These are phyloP conservation scores for Protea cynaroides DNA, from an alignment of 164 flowering plant genomes.

Conservation along the genomic window DNA sequence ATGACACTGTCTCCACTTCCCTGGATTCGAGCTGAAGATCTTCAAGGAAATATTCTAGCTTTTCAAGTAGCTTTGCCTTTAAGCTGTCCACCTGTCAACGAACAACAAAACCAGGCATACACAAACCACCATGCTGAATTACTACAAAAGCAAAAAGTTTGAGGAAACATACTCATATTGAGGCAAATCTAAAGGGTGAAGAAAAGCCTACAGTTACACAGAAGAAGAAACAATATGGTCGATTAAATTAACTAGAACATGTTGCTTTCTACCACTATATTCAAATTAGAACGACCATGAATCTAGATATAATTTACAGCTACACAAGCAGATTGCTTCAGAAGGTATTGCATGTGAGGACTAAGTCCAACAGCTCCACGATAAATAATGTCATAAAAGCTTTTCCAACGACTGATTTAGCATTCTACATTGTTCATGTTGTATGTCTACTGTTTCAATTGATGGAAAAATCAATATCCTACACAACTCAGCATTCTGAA, in stretches of 20 bases:
- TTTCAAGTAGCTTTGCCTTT: conserved; percentile 74
- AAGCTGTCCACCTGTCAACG: conserved; percentile 71
- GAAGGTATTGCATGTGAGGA: neutral
- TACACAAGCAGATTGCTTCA: neutral
- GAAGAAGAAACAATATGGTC: neutral
- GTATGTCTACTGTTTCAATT: too few species aligned
- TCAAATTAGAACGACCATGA: too few species aligned
- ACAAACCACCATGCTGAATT: neutral
- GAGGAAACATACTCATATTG: neutral
- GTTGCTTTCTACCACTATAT: too few species aligned
- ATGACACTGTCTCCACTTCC: conserved; percentile 22
- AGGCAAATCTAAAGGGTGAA: neutral
- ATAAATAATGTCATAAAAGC: neutral
- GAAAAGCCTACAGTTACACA: neutral
- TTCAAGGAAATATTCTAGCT: conserved; percentile 55
- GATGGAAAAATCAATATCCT: too few species aligned
- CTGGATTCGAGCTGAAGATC: conserved; percentile 53
- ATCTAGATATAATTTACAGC: too few species aligned
- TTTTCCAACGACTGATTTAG: neutral
- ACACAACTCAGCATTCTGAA: too few species aligned
- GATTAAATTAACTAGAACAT: neutral
- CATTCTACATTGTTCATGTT: neutral
- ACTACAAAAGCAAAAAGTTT: neutral
- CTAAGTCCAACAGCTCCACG: neutral
- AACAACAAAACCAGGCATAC: conserved; percentile 7